Percentiles rank a stretch among this genome's conserved stretches.
Evolutionary conservation across 768 basidiomycete genomes (phyloP).

Genomic region (Naganishia randhawae): DNA sequence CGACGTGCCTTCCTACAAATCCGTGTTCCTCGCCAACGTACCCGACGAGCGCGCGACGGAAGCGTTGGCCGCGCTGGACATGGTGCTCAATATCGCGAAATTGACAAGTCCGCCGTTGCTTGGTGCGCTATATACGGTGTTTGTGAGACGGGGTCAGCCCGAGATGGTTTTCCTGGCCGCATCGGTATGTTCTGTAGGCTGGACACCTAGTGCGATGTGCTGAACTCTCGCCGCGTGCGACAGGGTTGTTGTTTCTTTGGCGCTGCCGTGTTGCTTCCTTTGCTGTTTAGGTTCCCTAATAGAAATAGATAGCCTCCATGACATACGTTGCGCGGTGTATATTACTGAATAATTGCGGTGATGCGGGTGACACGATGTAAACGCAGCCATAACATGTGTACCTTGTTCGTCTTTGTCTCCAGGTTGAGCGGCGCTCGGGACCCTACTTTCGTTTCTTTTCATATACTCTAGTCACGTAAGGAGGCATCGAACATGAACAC

Average conservation of each 20-base stretch:
- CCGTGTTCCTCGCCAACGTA: conserved; percentile 40
- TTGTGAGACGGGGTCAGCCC: conserved; percentile 39
- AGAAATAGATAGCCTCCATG: not conserved
- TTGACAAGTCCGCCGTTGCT: conserved; percentile 38
- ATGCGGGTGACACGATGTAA: not conserved
- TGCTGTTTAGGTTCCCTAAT: conserved; percentile 23
- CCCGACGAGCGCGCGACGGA: conserved; percentile 39
- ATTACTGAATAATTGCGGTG: not conserved
- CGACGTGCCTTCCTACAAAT: conserved; percentile 44
- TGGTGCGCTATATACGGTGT: conserved; percentile 40
- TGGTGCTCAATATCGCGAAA: conserved; percentile 40
- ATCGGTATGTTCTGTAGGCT: conserved; percentile 34
- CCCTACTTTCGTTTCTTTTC: too few relatives aligned
- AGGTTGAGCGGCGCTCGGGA: too few relatives aligned
- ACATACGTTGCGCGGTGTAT: too few relatives aligned
- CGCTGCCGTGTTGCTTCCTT: conserved; percentile 27
- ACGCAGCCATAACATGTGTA: not conserved
- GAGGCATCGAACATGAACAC: too few relatives aligned
- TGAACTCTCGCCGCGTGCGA: not conserved
- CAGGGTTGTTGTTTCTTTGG: conserved; percentile 34
- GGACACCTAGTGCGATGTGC: not conserved
- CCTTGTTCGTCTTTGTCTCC: too few relatives aligned
- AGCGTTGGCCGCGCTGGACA: conserved; percentile 44
- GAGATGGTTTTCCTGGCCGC: conserved; percentile 41
- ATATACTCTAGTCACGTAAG: too few relatives aligned